These are phyloP conservation scores for Hymenoscyphus fructigenus DNA, from an alignment of 2,329 filamentous ascomycete species.

Conservation along the genomic window DNA sequence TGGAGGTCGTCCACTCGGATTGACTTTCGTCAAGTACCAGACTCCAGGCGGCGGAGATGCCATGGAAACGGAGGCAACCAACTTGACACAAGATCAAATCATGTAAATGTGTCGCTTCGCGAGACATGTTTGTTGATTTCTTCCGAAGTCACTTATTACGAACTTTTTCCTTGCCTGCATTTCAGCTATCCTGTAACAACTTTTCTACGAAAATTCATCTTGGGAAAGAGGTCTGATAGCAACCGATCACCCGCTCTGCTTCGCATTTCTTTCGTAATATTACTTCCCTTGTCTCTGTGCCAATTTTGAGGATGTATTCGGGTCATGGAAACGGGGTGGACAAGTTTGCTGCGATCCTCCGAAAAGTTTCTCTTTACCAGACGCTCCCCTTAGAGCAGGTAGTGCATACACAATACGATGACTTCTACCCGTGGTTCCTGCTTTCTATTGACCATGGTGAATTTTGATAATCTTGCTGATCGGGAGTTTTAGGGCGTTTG, in stretches of 20 bases:
- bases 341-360: slow-evolving; percentile 18
- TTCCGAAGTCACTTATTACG: neutral
- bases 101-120: slow-evolving; percentile 58
- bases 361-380: slow-evolving; percentile 21
- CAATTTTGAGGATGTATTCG: slow-evolving; percentile 11
- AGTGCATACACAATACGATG: slow-evolving; percentile 22
- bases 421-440: slow-evolving; percentile 13
- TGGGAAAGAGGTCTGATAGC: slow-evolving; percentile 7
- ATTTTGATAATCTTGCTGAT: neutral
- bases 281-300: slow-evolving; percentile 13
- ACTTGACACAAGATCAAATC: slow-evolving; percentile 95
- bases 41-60: slow-evolving; percentile 60
- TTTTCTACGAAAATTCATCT: neutral
- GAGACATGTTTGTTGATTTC: neutral
- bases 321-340: slow-evolving; percentile 15
- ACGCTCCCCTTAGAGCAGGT: slow-evolving; percentile 16
- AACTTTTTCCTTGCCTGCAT: neutral
- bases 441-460: neutral
- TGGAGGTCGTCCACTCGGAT: slow-evolving; percentile 86
- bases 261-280: slow-evolving; percentile 13
- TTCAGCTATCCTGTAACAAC: slow-evolving; percentile 6
- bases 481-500: no score
- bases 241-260: slow-evolving; percentile 9
- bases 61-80: slow-evolving; percentile 81
- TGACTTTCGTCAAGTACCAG: slow-evolving; percentile 92